Evolutionary conservation across 2,329 filamentous ascomycete genomes (phyloP).

Genomic region (Moelleriella libera): DNA sequence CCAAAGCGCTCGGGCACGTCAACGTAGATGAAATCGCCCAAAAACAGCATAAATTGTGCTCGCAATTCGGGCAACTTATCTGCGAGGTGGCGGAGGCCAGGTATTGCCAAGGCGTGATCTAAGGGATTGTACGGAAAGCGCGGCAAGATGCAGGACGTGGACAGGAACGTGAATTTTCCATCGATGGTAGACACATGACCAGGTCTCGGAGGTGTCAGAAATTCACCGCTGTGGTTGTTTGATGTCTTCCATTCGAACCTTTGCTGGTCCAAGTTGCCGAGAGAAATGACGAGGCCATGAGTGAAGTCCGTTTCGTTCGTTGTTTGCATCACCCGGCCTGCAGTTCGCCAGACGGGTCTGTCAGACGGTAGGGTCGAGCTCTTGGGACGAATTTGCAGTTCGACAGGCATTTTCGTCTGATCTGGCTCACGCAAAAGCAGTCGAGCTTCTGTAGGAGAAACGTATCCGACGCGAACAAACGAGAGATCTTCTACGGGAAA

Average conservation of each 20-base stretch:
- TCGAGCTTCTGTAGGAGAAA: slow-evolving; percentile 66
- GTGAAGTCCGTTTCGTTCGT: slow-evolving; percentile 76
- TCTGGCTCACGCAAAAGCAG: slow-evolving; percentile 79
- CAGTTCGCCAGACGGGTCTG: slow-evolving; percentile 49
- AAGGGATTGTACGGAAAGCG: slow-evolving; percentile 79
- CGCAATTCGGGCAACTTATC: slow-evolving; percentile 56
- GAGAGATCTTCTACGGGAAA: slow-evolving; percentile 63
- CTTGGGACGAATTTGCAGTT: slow-evolving; percentile 48
- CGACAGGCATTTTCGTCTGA: slow-evolving; percentile 58
- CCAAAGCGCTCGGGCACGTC: slow-evolving; percentile 79
- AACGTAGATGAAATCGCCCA: slow-evolving; percentile 81
- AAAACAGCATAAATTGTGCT: slow-evolving; percentile 67
- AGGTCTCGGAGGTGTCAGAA: slow-evolving; percentile 59
- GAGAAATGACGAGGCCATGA: slow-evolving; percentile 48
- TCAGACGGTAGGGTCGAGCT: slow-evolving; percentile 37
- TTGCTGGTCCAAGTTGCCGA: slow-evolving; percentile 52
- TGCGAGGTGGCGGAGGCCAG: slow-evolving; percentile 65
- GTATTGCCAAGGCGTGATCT: slow-evolving; percentile 70
- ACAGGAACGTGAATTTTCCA: slow-evolving; percentile 75
- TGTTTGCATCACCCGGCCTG: slow-evolving; percentile 50
- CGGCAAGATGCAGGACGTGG: slow-evolving; percentile 84
- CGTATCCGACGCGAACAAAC: slow-evolving; percentile 77
- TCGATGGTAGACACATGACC: slow-evolving; percentile 48
- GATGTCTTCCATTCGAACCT: slow-evolving; percentile 75
- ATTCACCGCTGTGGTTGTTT: slow-evolving; percentile 74